Evolutionary conservation across 202 grass and related monocot genomes (phyloP), one percentile per base, ranked within the genome.

Genomic region (Musa balbisiana): DNA sequence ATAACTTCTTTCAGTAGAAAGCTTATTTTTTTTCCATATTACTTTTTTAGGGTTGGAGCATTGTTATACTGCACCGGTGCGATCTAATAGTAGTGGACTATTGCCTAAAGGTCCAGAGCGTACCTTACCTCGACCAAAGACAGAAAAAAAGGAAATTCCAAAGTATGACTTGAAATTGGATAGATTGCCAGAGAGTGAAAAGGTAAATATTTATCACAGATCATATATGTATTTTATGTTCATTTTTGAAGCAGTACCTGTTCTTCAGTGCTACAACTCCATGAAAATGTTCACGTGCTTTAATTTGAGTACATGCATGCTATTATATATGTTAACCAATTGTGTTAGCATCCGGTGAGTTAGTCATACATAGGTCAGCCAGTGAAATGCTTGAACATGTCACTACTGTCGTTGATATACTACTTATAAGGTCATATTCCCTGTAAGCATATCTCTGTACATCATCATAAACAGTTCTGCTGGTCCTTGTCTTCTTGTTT

Each of bases 151-250:
- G 26, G 79, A 69, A 68, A 73, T 73, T 81, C 78, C 79, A 16
- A 97, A 91, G 78, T 85, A 80, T 67, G 87, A 92, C 79, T 86
- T 94, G 68, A 90, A 84, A n/a, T 81, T 94, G 87, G 91, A 98
- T 78, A 94, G 85, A 74, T 88, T 98, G 85, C 88, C 95, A 29
- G 89, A 98, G 73, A 86, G 83, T 50, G 91, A 92, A 76, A 94
- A 94, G 88, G 95, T 94, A 71, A 75, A 73, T 55, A 69, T 69
- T 25, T 64, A 71, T 59, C 72, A 14, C n/a, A 77, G 52, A 60
- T 78, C 15, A 64, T 81, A 33, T 72, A 71, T 77, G 22, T 51
- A 49, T 27, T 26, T 50, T 2, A 60, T 64, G 20, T 75, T 84
- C 14, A 67, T 2, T 52, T 64, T 67, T 74, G 58, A 29, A 29